These are phyloP conservation scores for Endoconidiophora polonica DNA, from an alignment of 2,329 filamentous ascomycete genomes.

Conservation along the genomic window DNA sequence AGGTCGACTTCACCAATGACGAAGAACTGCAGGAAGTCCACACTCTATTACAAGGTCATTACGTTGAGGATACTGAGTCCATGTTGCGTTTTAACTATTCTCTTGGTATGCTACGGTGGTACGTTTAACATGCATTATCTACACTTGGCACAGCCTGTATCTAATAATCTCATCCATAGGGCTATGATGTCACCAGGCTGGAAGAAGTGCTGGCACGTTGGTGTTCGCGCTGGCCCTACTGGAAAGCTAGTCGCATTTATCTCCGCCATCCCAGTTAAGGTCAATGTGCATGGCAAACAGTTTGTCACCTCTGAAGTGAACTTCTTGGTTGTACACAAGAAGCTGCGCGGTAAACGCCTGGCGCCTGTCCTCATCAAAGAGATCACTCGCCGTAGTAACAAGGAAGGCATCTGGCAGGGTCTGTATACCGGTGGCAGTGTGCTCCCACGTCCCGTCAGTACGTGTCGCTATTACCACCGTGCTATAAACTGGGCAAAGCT, in stretches of 20 bases:
- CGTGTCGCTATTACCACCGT: conserved; percentile 89
- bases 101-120: conserved; percentile 76
- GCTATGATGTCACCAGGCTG: conserved; percentile 89
- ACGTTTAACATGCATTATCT: conserved; percentile 17
- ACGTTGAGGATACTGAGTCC: conserved; percentile 91
- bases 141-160: neutral
- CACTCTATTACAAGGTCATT: conserved; percentile 80
- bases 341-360: conserved; percentile 81
- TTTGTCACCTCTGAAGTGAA: conserved; percentile 85
- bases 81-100: conserved; percentile 98
- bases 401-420: conserved; percentile 77
- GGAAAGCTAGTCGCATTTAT: conserved; percentile 90
- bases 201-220: conserved; percentile 88
- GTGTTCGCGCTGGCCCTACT: conserved; percentile 69
- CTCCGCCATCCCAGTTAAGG: conserved; percentile 71
- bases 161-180: conserved; percentile 29
- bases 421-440: conserved; percentile 91
- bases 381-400: conserved; percentile 81
- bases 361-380: conserved; percentile 94
- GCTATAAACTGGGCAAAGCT: conserved; percentile 92
- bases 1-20: conserved; percentile 67
- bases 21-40: conserved; percentile 77
- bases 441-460: conserved; percentile 79
- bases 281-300: conserved; percentile 61
- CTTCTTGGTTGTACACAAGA: conserved; percentile 97